Evolutionary conservation across 768 basidiomycete species (phyloP).

Genomic region (Suillus paluster): DNA sequence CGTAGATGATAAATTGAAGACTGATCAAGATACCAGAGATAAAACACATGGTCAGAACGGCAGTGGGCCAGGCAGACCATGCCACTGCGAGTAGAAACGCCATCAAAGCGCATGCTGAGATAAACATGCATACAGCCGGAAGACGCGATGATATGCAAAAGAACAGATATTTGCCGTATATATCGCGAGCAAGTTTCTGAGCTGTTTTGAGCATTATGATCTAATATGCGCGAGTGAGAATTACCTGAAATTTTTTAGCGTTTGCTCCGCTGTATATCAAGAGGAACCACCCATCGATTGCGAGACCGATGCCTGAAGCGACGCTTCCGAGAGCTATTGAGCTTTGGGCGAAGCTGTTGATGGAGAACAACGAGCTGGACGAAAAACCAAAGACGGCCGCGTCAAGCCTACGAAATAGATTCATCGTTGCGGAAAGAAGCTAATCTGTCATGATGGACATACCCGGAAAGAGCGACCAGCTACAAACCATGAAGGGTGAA

Average conservation of each 20-base stretch:
- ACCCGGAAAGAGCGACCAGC: conserved; percentile 68
- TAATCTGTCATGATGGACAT: conserved; percentile 20
- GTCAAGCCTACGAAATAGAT: conserved; percentile 35
- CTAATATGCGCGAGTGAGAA: conserved; percentile 17
- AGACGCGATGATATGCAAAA: conserved; percentile 70
- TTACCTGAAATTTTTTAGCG: conserved; percentile 56
- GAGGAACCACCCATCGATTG: conserved; percentile 68
- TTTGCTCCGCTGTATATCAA: conserved; percentile 62
- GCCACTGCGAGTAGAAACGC: conserved; percentile 64
- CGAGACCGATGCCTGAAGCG: conserved; percentile 67
- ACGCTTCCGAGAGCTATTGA: conserved; percentile 63
- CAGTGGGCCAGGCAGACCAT: conserved; percentile 65
- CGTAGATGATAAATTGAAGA: conserved; percentile 69
- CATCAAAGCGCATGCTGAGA: conserved; percentile 61
- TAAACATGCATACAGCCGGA: conserved; percentile 63
- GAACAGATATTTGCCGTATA: conserved; percentile 67
- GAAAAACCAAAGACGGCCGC: conserved; percentile 70
- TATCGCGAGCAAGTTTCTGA: conserved; percentile 54
- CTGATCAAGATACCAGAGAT: conserved; percentile 60
- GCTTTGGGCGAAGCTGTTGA: conserved; percentile 50
- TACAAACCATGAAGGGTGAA: conserved; percentile 24
- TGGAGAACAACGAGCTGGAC: conserved; percentile 51
- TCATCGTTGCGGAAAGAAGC: conserved; percentile 8
- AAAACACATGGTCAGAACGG: conserved; percentile 62
- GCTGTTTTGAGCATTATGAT: not conserved